Evolutionary conservation across 306 rosid species (phyloP), one percentile per base, ranked within the genome.

Genomic region (Rubus idaeus): DNA sequence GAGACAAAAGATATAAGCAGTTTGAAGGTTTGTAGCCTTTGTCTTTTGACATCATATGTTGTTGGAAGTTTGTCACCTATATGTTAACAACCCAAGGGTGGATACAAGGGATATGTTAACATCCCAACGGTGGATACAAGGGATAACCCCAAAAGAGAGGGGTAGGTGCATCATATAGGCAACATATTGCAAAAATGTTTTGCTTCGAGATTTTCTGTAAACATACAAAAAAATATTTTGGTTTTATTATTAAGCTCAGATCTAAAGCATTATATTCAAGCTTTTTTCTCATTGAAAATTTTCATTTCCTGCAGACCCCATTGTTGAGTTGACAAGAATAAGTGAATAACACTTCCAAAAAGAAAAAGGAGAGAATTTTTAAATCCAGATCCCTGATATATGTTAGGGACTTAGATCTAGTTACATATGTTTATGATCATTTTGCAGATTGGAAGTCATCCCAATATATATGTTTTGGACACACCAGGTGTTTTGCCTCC

Each of bases 361-460:
- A 23, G 14, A 23, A 58, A 58, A 11, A 4, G 1, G 10, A 23
- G 0, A n/a, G 10, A 20, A n/a, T 53, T 17, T 52, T 57, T 57
- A 20, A 57, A 9, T 60, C 65, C 35, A 60, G 40, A 60, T 60
- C 39, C 39, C 39, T 23, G 12, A 20, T 57, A 58, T 21, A 26
- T 26, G 66, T 60, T 30, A 61, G 21, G 18, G 67, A 26, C 41
- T 26, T 61, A 7, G 1, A 16, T 30, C 67, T n/a, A 26, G 41
- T 26, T 30, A 60, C 39, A 58, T 61, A 61, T 26, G 18, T 64
- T 79, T 68, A 47, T 75, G 20, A 70, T 80, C 53, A 41, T 65
- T 30, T 87, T 56, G 10, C 94, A 94, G 98, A 89, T 94, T 70
- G 98, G 86, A 78, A 94, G 98, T 80, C 97, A 91, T 87, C 98